A percentile compares a stretch with the other conserved stretches of the same genome.
Conservation (phyloP, 129 eudicot genomes). For the Erigeron canadensis region DNA sequence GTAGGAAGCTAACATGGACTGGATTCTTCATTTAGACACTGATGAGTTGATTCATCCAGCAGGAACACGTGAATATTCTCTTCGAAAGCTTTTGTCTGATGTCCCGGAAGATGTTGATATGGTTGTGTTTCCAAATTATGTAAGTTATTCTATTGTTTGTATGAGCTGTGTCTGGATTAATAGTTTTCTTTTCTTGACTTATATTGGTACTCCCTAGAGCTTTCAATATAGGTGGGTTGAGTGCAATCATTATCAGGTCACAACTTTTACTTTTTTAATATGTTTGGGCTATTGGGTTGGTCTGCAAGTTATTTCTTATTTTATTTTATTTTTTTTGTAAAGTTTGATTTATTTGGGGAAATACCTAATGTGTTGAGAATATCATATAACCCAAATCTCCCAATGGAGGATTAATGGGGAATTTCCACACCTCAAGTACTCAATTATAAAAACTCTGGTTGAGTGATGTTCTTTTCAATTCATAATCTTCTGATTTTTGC, state of each 20-base stretch:
- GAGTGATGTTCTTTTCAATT: background rate
- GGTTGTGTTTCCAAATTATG: constrained; percentile 74
- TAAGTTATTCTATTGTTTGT: constrained; percentile 35
- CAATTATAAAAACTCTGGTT: background rate
- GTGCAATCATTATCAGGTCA: background rate
- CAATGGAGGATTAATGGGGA: background rate
- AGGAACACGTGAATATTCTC: constrained; percentile 59
- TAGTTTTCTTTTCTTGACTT: background rate
- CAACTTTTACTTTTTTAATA: no score
- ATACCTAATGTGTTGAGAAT: no score
- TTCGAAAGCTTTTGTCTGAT: constrained; percentile 48
- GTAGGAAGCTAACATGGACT: constrained; percentile 61
- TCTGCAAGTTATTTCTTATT: no score
- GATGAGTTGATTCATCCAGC: constrained; percentile 76
- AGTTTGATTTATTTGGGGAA: no score
- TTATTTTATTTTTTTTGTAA: no score
- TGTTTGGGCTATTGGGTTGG: no score
- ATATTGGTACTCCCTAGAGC: background rate
- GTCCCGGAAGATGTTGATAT: constrained; percentile 54
- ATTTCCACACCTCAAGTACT: background rate
- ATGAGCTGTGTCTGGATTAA: background rate
- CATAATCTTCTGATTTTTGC: constrained; percentile 13
- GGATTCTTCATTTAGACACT: constrained; percentile 77
- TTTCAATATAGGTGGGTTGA: background rate
- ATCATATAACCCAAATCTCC: no score